Percentiles rank a stretch among this genome's conserved stretches.
phyloP scores from a whole-genome alignment of 2,329 filamentous ascomycete genomes.

The Clarireedia hainanense region DNA sequence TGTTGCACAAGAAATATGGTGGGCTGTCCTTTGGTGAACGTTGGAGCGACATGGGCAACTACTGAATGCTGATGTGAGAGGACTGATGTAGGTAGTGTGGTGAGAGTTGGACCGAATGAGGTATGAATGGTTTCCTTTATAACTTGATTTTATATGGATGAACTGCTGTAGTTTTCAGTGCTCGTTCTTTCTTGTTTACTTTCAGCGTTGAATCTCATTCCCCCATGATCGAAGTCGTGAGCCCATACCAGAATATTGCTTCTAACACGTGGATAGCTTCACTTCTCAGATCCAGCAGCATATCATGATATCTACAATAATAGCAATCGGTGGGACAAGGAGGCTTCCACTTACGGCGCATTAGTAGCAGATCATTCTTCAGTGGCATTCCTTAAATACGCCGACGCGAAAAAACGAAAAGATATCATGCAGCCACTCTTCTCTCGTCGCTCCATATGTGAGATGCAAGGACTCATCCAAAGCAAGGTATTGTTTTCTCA shows the following conservation, averaged over 20 bases:
- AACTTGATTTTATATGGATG: not conserved
- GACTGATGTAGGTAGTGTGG: not conserved
- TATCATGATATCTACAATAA: constrained; percentile 38
- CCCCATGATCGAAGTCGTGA: no score
- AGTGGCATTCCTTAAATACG: constrained; percentile 35
- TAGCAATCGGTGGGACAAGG: constrained; percentile 36
- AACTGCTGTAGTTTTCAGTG: no score
- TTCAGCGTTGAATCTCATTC: no score
- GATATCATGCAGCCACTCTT: constrained; percentile 26
- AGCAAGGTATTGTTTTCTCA: constrained; percentile 25
- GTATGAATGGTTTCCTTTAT: not conserved
- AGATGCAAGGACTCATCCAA: constrained; percentile 31
- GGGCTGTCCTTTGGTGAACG: no score
- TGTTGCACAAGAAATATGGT: not conserved
- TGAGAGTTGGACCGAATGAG: not conserved
- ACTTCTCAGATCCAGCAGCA: constrained; percentile 35
- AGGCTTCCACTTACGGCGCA: constrained; percentile 31
- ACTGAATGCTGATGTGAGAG: no score
- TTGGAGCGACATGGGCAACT: no score
- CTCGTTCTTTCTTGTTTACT: no score
- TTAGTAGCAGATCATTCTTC: constrained; percentile 36
- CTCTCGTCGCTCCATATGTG: constrained; percentile 32
- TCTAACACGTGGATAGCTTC: constrained; percentile 27
- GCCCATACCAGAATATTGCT: not conserved
- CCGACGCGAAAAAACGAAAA: constrained; percentile 34